Conservation (phyloP, 2,329 filamentous ascomycete genomes). For the Colletotrichum higginsianum region DNA sequence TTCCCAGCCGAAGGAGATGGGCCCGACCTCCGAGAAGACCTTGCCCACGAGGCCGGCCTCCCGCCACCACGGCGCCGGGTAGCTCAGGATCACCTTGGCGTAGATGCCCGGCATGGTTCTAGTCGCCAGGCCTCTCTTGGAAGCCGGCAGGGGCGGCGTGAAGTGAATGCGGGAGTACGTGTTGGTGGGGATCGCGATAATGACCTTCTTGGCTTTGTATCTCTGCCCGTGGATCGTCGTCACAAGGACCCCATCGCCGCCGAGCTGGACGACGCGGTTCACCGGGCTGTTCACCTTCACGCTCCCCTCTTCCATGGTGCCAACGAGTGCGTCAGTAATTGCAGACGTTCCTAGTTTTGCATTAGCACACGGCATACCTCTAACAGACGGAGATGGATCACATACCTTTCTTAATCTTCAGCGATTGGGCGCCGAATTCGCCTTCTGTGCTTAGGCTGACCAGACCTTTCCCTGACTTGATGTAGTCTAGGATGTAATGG, state of each 20-base stretch:
- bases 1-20: slow-evolving; percentile 49
- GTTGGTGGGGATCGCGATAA: slow-evolving; percentile 48
- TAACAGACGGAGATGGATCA: neutral
- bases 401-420: slow-evolving; percentile 46
- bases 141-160: slow-evolving; percentile 48
- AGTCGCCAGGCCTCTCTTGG: slow-evolving; percentile 48
- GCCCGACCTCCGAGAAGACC: slow-evolving; percentile 52
- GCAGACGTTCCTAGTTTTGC: slow-evolving; percentile 27
- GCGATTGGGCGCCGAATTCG: slow-evolving; percentile 45
- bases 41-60: slow-evolving; percentile 57
- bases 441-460: slow-evolving; percentile 44
- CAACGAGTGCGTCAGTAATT: slow-evolving; percentile 34
- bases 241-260: slow-evolving; percentile 29
- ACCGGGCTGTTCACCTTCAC: slow-evolving; percentile 44
- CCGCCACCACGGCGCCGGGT: slow-evolving; percentile 62
- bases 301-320: slow-evolving; percentile 37
- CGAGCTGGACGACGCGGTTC: slow-evolving; percentile 40
- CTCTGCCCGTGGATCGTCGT: slow-evolving; percentile 35
- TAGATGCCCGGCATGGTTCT: slow-evolving; percentile 53
- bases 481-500: slow-evolving; percentile 44
- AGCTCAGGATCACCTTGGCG: slow-evolving; percentile 58
- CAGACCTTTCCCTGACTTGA: slow-evolving; percentile 44
- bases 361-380: neutral
- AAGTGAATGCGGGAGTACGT: slow-evolving; percentile 46
- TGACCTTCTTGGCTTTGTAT: slow-evolving; percentile 45